Evolutionary conservation across 2,329 filamentous ascomycete genomes (phyloP).

Genomic region (Aspergillus carbonarius): DNA sequence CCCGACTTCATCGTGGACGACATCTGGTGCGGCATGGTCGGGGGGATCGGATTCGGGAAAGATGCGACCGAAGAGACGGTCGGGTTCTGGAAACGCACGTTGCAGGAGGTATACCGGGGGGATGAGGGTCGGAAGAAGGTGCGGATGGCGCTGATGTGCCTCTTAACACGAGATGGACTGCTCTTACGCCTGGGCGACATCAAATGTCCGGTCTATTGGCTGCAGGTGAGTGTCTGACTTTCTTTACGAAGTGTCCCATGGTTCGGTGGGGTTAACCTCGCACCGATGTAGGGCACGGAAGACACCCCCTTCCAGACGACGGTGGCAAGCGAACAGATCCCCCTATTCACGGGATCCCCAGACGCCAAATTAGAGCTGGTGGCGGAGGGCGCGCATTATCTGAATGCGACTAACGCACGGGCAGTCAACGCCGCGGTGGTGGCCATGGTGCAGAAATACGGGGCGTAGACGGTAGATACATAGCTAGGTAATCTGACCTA

Average conservation of each 20-base stretch:
- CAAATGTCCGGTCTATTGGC: constrained; percentile 52
- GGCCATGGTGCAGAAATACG: constrained; percentile 28
- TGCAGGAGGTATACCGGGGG: constrained; percentile 49
- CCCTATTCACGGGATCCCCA: constrained; percentile 45
- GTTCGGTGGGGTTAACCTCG: not conserved
- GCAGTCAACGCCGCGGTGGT: constrained; percentile 39
- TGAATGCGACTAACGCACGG: constrained; percentile 48
- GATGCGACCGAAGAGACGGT: constrained; percentile 36
- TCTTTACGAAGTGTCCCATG: not conserved
- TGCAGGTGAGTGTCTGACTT: constrained; percentile 39
- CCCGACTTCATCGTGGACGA: constrained; percentile 45
- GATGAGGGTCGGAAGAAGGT: constrained; percentile 50
- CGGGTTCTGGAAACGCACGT: constrained; percentile 46
- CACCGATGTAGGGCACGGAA: constrained; percentile 16
- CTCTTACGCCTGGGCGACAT: constrained; percentile 48
- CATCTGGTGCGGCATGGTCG: constrained; percentile 47
- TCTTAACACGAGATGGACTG: constrained; percentile 51
- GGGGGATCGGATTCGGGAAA: constrained; percentile 49
- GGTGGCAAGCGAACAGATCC: constrained; percentile 45
- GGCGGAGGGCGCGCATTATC: constrained; percentile 51
- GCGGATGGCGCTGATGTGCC: constrained; percentile 52
- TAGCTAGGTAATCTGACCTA: no score
- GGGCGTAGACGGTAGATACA: not conserved
- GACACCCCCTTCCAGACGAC: constrained; percentile 17
- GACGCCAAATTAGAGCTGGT: constrained; percentile 47